Conservation (phyloP, 768 basidiomycete genomes). For the Termitomyces eurrhizus region DNA sequence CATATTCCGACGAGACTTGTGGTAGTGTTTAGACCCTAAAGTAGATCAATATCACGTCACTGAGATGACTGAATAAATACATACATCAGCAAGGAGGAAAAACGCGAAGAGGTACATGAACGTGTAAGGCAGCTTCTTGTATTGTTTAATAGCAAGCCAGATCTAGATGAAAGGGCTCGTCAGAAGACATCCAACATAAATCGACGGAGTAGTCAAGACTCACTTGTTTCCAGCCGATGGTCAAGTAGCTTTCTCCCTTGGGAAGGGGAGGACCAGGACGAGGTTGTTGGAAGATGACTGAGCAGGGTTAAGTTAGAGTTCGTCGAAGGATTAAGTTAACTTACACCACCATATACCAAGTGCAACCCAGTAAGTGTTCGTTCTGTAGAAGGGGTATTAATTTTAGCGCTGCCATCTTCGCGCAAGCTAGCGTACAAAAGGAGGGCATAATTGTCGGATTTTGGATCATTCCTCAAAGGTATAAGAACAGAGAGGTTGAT, state of each 20-base stretch:
- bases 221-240: conserved; percentile 85
- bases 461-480: conserved; percentile 53
- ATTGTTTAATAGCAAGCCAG: conserved; percentile 71
- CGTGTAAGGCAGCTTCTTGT: conserved; percentile 75
- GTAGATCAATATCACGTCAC: not conserved
- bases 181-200: not conserved
- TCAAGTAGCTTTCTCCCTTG: conserved; percentile 70
- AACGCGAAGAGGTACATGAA: conserved; percentile 75
- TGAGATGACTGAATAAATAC: conserved; percentile 17
- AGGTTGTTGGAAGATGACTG: conserved; percentile 83
- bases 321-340: conserved; percentile 17
- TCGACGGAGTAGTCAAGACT: conserved; percentile 5
- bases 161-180: conserved; percentile 42
- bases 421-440: conserved; percentile 47
- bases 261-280: conserved; percentile 79
- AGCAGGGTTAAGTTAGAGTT: not conserved
- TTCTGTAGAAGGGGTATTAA: conserved; percentile 32
- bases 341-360: conserved; percentile 87
- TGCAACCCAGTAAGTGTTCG: conserved; percentile 74
- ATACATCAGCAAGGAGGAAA: conserved; percentile 76
- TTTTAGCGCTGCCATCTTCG: not conserved
- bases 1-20: conserved; percentile 71
- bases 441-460: conserved; percentile 71
- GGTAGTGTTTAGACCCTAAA: conserved; percentile 76
- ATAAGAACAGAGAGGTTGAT: conserved; percentile 71